A percentile compares a stretch with the other conserved stretches of the same genome.
Evolutionary conservation across 164 flowering plant species (phyloP).

Genomic region (Taxillus chinensis): DNA sequence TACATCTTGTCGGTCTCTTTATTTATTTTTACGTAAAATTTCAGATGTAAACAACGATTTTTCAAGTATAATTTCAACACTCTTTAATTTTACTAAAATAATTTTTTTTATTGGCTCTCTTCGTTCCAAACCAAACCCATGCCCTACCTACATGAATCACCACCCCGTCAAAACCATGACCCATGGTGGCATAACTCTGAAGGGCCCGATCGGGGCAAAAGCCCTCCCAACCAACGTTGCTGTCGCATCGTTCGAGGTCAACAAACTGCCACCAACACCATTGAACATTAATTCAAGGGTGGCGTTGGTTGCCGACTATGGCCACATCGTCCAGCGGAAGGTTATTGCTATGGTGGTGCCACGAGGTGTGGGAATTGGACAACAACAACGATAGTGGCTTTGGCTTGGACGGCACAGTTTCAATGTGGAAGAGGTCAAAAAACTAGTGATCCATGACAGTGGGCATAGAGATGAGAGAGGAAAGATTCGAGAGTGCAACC

Average conservation of each 20-base stretch:
- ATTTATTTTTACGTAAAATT: too few relatives aligned
- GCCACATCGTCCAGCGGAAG: conserved; percentile 19
- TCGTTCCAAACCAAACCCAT: too few relatives aligned
- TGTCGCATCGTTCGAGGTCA: conserved; percentile 9
- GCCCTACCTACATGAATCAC: too few relatives aligned
- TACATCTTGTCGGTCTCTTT: too few relatives aligned
- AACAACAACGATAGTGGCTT: conserved; percentile 43
- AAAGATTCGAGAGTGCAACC: too few relatives aligned
- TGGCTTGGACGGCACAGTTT: conserved; percentile 22
- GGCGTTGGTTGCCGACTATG: conserved; percentile 27
- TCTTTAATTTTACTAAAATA: too few relatives aligned
- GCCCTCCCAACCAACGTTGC: conserved; percentile 18
- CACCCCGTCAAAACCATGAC: conserved; percentile 64
- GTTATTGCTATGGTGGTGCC: conserved; percentile 9
- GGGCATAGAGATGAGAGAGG: too few relatives aligned
- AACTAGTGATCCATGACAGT: too few relatives aligned
- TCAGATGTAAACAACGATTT: too few relatives aligned
- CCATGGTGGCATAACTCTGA: conserved; percentile 76
- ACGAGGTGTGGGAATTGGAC: conserved; percentile 23
- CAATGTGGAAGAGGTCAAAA: conserved; percentile 13
- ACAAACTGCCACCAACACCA: conserved; percentile 6
- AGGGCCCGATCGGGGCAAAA: conserved; percentile 57
- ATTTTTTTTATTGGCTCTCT: too few relatives aligned
- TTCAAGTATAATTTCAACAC: too few relatives aligned
- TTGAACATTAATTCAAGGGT: conserved; percentile 12